phyloP scores from a whole-genome alignment of 768 basidiomycete genomes.

The Amanita molliuscula region DNA sequence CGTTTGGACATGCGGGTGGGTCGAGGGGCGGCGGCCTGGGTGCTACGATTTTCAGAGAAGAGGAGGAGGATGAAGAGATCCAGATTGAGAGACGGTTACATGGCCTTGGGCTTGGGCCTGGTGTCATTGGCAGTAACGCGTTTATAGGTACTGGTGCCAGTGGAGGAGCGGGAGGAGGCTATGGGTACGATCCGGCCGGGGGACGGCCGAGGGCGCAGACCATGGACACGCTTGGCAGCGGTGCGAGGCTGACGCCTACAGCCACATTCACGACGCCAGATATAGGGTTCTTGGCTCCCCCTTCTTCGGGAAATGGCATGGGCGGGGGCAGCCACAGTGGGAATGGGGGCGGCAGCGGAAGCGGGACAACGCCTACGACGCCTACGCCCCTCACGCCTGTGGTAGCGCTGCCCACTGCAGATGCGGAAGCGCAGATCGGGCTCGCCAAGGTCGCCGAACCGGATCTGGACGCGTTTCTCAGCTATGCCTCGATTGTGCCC shows the following conservation, averaged over 20 bases:
- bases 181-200: conserved; percentile 14
- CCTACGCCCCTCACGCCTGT: conserved; percentile 60
- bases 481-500: conserved; percentile 77
- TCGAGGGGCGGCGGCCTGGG: conserved; percentile 21
- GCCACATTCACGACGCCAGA: conserved; percentile 61
- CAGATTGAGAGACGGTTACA: conserved; percentile 36
- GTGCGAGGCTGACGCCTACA: conserved; percentile 20
- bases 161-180: not conserved
- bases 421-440: conserved; percentile 66
- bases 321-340: conserved; percentile 1
- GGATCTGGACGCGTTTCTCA: conserved; percentile 76
- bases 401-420: conserved; percentile 58
- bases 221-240: conserved; percentile 22
- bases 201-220: conserved; percentile 43
- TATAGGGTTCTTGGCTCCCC: conserved; percentile 20
- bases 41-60: conserved; percentile 49
- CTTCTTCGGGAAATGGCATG: conserved; percentile 8
- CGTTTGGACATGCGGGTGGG: conserved; percentile 36
- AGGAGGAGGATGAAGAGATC: conserved; percentile 67
- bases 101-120: conserved; percentile 15
- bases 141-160: conserved; percentile 27
- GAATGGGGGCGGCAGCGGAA: conserved; percentile 17
- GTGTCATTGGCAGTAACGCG: conserved; percentile 21
- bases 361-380: conserved; percentile 30
- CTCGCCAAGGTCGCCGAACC: conserved; percentile 77